phyloP scores from a whole-genome alignment of 2,329 filamentous ascomycete species.

The Emmonsia crescens region DNA sequence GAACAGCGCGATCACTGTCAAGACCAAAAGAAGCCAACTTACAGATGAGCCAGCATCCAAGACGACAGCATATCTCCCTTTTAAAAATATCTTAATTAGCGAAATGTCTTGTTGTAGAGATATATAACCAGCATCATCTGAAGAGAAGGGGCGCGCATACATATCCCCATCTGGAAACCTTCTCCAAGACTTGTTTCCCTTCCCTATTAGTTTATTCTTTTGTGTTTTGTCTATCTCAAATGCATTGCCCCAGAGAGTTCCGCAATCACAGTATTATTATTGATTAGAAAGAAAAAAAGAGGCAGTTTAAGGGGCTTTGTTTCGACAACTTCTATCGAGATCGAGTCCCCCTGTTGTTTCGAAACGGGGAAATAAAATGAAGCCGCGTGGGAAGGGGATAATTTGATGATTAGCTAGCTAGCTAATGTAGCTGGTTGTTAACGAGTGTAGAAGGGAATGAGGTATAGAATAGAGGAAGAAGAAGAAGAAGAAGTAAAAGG shows the following conservation, averaged over 20 bases:
- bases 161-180: slow-evolving; percentile 32
- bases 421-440: neutral
- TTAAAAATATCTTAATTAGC: slow-evolving; percentile 12
- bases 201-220: neutral
- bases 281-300: neutral
- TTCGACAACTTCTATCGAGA: neutral
- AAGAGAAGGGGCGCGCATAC: slow-evolving; percentile 16
- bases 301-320: neutral
- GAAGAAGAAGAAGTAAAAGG: neutral
- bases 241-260: neutral
- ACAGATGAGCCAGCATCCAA: slow-evolving; percentile 92
- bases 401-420: neutral
- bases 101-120: slow-evolving; percentile 6
- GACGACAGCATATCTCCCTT: slow-evolving; percentile 76
- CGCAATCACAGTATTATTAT: neutral
- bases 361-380: neutral
- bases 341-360: neutral
- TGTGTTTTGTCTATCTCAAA: neutral
- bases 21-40: slow-evolving; percentile 23
- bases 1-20: no score
- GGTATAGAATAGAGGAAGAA: neutral
- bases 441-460: neutral
- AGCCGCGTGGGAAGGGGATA: no score
- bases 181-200: no score
- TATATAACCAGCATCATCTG: neutral